Evolutionary conservation across 257 asterid species (phyloP).

Genomic region (Nicotiana knightiana): DNA sequence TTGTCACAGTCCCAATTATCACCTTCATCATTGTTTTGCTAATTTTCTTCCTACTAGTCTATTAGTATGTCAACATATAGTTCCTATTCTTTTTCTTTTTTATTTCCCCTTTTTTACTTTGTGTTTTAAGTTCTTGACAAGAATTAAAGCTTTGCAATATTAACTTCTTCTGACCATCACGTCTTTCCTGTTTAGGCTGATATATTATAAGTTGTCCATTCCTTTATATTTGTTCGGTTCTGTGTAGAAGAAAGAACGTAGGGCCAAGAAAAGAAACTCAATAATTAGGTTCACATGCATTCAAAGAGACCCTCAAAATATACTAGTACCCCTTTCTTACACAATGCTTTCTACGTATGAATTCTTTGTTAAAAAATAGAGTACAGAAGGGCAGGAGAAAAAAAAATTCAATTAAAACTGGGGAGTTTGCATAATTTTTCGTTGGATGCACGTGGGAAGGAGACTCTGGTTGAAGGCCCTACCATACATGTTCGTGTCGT

Average conservation of each 20-base stretch:
- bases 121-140: not conserved
- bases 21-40: slow-evolving; percentile 7
- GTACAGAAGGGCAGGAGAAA: not conserved
- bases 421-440: slow-evolving; percentile 9
- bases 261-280: slow-evolving; percentile 32
- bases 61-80: not conserved
- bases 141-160: not conserved
- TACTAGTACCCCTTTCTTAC: not conserved
- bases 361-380: not conserved
- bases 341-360: slow-evolving; percentile 6
- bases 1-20: slow-evolving; percentile 15
- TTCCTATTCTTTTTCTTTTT: slow-evolving; percentile 7
- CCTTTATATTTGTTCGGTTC: slow-evolving; percentile 22
- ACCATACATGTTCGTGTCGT: slow-evolving; percentile 21
- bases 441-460: slow-evolving; percentile 40
- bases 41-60: not conserved
- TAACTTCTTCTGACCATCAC: not conserved
- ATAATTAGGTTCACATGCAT: slow-evolving; percentile 57
- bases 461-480: slow-evolving; percentile 23
- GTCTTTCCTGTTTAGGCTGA: not conserved
- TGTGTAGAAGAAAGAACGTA: slow-evolving; percentile 24
- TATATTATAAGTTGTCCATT: slow-evolving; percentile 7
- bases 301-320: slow-evolving; percentile 22
- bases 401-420: slow-evolving; percentile 7
- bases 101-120: not conserved